Base-by-base conservation (phyloP, 768 basidiomycete genomes). In the Serendipita vermifera region DNA sequence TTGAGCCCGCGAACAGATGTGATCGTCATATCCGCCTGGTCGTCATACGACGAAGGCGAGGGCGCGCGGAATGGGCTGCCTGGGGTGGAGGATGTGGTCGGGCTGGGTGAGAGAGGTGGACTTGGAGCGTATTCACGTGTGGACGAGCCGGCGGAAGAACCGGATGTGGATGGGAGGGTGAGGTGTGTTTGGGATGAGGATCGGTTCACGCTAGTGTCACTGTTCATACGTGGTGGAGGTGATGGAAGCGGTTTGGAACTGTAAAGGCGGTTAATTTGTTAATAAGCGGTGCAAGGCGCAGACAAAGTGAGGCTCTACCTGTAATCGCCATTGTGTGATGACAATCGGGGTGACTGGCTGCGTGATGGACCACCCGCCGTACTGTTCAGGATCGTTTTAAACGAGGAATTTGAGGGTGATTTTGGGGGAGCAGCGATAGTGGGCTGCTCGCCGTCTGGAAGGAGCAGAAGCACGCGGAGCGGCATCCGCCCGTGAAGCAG, bases 191-290 rank as follows among this genome's bases (percentile, higher is more conserved):
- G 46, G 29, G 24, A 51, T 6, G 46, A 26, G 46, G 31, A 26
- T 14, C 46, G 46, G 31, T 5, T 51, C 35, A n/a, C 35, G 35
- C 9, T 36, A 9, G n/a, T 36, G 22, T 51, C 46, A 29, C 29
- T 51, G 22, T 20, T n/a, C n/a, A 29, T 14, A 9, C 46, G 46
- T 22, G 46, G 27, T 29, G 46, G 46, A 15, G 46, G 27, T 7
- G 46, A 51, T 22, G 46, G 46, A 17, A 51, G 46, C 29, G 46
- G 46, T 29, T 51, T 51, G 11, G 46, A 51, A 11, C 46, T 51
- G 29, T 14, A n/a, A n/a, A n/a, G n/a, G n/a, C n/a, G n/a, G n/a
- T n/a, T n/a, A n/a, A n/a, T n/a, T n/a, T n/a, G n/a, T n/a, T n/a
- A n/a, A n/a, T n/a, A n/a, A n/a, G n/a, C n/a, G n/a, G n/a, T n/a